phyloP scores from a whole-genome alignment of 129 eudicot species.

The Ambrosia artemisiifolia region DNA sequence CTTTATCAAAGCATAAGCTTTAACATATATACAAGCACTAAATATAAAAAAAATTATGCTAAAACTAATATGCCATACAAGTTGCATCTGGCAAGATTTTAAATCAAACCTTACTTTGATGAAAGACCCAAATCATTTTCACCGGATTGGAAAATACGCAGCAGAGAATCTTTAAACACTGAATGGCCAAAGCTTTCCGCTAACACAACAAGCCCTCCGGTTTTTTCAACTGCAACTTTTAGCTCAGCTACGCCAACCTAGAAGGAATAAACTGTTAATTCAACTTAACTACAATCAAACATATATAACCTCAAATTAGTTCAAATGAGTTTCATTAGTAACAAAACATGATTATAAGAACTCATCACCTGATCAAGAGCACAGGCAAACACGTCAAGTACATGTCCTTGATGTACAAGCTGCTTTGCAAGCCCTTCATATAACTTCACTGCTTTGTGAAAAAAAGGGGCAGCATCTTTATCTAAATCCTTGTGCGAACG shows the following conservation, averaged over 20 bases:
- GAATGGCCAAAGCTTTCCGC: conserved; percentile 99
- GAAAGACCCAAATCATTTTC: conserved; percentile 79
- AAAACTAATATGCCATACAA: conserved; percentile 2
- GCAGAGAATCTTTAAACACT: conserved; percentile 81
- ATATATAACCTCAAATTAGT: neutral
- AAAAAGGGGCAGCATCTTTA: conserved; percentile 84
- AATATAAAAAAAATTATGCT: neutral
- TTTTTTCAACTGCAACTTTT: conserved; percentile 86
- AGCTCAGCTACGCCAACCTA: conserved; percentile 99
- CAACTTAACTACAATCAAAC: neutral
- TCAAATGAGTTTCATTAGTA: neutral
- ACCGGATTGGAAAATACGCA: conserved; percentile 73
- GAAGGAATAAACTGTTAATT: conserved; percentile 15
- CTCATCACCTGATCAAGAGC: conserved; percentile 89
- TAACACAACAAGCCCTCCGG: conserved; percentile 94
- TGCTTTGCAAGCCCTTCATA: conserved; percentile 90
- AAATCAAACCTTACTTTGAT: conserved; percentile 76
- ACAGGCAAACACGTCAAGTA: conserved; percentile 93
- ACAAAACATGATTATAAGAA: conserved; percentile 8
- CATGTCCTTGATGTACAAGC: conserved; percentile 97
- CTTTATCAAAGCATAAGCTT: neutral
- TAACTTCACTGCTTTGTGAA: conserved; percentile 88
- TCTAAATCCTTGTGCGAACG: conserved; percentile 98
- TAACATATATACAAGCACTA: neutral
- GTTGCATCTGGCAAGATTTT: conserved; percentile 6